Evolutionary conservation across 2,329 filamentous ascomycete species (phyloP).

Genomic region (Botryotinia calthae): DNA sequence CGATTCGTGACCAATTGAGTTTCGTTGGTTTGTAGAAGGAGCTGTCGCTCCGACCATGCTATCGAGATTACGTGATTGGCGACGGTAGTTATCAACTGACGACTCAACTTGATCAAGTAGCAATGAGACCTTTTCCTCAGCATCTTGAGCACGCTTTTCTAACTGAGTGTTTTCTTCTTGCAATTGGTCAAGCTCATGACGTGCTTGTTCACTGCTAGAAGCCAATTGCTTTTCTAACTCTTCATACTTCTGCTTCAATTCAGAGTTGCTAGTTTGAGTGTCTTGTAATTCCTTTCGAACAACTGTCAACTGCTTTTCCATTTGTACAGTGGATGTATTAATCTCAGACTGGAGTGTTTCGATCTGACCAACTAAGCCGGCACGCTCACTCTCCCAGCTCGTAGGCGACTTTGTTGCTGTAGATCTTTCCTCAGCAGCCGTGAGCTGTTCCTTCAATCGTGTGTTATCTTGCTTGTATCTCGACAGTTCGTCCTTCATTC

Average conservation of each 20-base stretch:
- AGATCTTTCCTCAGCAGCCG: slow-evolving; percentile 58
- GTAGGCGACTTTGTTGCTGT: slow-evolving; percentile 46
- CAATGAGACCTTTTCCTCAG: slow-evolving; percentile 88
- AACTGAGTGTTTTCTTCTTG: slow-evolving; percentile 78
- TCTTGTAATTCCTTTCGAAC: slow-evolving; percentile 68
- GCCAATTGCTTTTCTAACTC: slow-evolving; percentile 57
- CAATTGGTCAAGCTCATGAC: slow-evolving; percentile 73
- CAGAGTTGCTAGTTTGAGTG: slow-evolving; percentile 66
- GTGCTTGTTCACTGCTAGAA: slow-evolving; percentile 51
- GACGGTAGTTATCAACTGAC: slow-evolving; percentile 91
- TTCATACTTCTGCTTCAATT: slow-evolving; percentile 55
- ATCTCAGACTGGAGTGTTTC: slow-evolving; percentile 67
- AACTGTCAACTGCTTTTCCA: slow-evolving; percentile 68
- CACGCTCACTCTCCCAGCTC: slow-evolving; percentile 73
- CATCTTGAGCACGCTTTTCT: slow-evolving; percentile 81
- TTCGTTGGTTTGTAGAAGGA: slow-evolving; percentile 39
- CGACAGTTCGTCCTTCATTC: slow-evolving; percentile 95
- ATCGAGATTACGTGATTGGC: slow-evolving; percentile 63
- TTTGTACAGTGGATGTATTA: slow-evolving; percentile 58
- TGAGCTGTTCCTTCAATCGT: slow-evolving; percentile 79
- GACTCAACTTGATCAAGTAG: slow-evolving; percentile 92
- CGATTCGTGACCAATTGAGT: slow-evolving; percentile 49
- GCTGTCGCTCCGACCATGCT: slow-evolving; percentile 45
- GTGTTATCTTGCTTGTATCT: slow-evolving; percentile 86
- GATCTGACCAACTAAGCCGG: slow-evolving; percentile 65